Evolutionary conservation across 345 rosid genomes (phyloP).

Genomic region (Kandelia obovata): DNA sequence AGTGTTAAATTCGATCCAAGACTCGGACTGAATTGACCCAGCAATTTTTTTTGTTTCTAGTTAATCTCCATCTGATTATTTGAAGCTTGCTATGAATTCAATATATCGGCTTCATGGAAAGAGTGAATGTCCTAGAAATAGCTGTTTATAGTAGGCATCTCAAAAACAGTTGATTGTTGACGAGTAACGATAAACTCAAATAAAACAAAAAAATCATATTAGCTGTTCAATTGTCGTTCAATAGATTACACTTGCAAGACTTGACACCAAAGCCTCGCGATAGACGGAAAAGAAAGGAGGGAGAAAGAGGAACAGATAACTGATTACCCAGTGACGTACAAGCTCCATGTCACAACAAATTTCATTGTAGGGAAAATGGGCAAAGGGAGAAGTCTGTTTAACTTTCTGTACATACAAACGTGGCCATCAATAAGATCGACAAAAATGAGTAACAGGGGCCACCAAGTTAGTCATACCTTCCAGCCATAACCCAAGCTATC

Average conservation of each 20-base stretch:
- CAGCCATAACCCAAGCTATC: slow-evolving; percentile 60
- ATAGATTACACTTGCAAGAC: slow-evolving; percentile 63
- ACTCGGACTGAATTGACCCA: too few species aligned
- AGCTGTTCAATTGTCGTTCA: slow-evolving; percentile 31
- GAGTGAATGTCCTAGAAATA: too few species aligned
- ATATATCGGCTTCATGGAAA: too few species aligned
- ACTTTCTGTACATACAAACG: slow-evolving; percentile 41
- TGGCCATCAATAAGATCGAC: slow-evolving; percentile 18
- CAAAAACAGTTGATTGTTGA: too few species aligned
- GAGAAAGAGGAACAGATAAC: slow-evolving; percentile 1
- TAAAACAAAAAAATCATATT: slow-evolving; percentile 20
- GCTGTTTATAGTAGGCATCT: too few species aligned
- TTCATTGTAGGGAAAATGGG: slow-evolving; percentile 20
- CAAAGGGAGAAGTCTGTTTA: slow-evolving; percentile 16
- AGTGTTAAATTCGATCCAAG: too few species aligned
- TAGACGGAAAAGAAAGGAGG: not conserved
- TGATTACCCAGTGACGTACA: slow-evolving; percentile 31
- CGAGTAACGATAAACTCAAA: not conserved
- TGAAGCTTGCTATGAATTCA: too few species aligned
- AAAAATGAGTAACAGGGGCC: slow-evolving; percentile 21
- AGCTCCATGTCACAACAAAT: slow-evolving; percentile 40
- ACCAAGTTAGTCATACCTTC: slow-evolving; percentile 51
- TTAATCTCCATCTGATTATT: too few species aligned
- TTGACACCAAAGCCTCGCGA: slow-evolving; percentile 15
- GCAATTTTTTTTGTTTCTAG: too few species aligned